These are phyloP conservation scores for Rhodomyrtus psidioides DNA, from an alignment of 441 rosid genomes.

Conservation along the genomic window DNA sequence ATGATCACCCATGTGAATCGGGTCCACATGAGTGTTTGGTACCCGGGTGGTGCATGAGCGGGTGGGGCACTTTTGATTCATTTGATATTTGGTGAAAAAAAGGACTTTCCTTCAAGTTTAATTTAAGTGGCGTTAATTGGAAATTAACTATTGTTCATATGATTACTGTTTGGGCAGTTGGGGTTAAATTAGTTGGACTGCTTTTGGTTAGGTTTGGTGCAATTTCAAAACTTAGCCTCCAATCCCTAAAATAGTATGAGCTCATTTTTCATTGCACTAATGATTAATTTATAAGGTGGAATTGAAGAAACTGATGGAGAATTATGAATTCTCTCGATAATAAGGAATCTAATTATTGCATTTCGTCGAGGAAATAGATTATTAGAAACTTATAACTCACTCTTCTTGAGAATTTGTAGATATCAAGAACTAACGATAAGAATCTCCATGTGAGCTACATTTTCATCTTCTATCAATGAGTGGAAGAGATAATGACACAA, in stretches of 20 bases:
- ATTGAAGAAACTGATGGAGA: neutral
- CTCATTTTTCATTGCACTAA: neutral
- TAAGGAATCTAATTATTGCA: neutral
- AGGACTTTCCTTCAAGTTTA: neutral
- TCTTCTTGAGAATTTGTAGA: neutral
- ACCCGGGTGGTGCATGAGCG: slow-evolving; percentile 25
- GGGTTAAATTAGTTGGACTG: neutral
- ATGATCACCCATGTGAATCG: slow-evolving; percentile 29
- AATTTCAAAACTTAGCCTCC: neutral
- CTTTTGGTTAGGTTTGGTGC: neutral
- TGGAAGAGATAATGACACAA: too few relatives aligned
- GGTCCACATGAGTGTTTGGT: slow-evolving; percentile 26
- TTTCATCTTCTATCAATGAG: neutral
- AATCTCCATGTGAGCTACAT: neutral
- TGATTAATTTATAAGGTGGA: neutral
- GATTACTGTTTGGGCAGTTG: neutral
- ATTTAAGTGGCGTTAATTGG: neutral
- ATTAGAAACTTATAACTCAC: neutral
- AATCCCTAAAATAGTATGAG: neutral
- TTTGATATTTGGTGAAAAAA: neutral
- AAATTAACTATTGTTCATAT: neutral
- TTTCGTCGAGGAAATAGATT: neutral
- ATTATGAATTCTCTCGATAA: neutral
- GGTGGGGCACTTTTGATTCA: slow-evolving; percentile 15
- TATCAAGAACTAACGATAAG: neutral